Conservation (phyloP, 2,329 filamentous ascomycete species). For the Xylaria sp. region DNA sequence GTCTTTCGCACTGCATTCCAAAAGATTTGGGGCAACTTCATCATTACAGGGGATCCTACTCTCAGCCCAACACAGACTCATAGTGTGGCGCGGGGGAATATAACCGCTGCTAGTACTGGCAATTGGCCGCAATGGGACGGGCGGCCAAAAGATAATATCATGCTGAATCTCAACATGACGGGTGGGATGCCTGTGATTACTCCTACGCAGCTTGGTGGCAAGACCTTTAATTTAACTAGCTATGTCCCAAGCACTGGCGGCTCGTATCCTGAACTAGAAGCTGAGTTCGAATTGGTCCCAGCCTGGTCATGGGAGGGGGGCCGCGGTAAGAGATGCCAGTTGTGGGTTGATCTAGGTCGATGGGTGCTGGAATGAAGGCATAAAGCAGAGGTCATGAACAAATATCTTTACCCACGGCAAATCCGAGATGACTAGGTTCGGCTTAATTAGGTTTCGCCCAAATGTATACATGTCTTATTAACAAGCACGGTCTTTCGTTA, state of each 20-base stretch:
- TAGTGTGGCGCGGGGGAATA: slow-evolving; percentile 36
- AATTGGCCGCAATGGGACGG: slow-evolving; percentile 46
- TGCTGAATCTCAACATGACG: slow-evolving; percentile 54
- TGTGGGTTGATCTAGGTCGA: slow-evolving; percentile 46
- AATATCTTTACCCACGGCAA: not conserved
- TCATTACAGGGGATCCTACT: slow-evolving; percentile 48
- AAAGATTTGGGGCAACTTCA: slow-evolving; percentile 54
- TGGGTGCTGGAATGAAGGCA: slow-evolving; percentile 23
- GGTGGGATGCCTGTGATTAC: slow-evolving; percentile 43
- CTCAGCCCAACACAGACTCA: slow-evolving; percentile 43
- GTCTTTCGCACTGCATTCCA: slow-evolving; percentile 46
- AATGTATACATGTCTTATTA: not conserved
- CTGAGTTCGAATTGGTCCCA: slow-evolving; percentile 46
- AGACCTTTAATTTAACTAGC: slow-evolving; percentile 38
- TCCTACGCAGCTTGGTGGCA: slow-evolving; percentile 23
- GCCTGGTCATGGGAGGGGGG: slow-evolving; percentile 55
- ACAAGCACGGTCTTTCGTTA: not conserved
- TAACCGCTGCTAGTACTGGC: slow-evolving; percentile 37
- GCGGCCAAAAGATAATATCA: slow-evolving; percentile 40
- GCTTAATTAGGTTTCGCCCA: not conserved
- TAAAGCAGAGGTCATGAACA: not conserved
- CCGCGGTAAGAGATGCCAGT: slow-evolving; percentile 51
- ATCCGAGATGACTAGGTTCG: not conserved
- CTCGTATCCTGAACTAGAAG: slow-evolving; percentile 33
- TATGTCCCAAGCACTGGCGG: slow-evolving; percentile 25